Base-by-base conservation (phyloP, 139 green algal species). In the Penium margaritaceum region DNA sequence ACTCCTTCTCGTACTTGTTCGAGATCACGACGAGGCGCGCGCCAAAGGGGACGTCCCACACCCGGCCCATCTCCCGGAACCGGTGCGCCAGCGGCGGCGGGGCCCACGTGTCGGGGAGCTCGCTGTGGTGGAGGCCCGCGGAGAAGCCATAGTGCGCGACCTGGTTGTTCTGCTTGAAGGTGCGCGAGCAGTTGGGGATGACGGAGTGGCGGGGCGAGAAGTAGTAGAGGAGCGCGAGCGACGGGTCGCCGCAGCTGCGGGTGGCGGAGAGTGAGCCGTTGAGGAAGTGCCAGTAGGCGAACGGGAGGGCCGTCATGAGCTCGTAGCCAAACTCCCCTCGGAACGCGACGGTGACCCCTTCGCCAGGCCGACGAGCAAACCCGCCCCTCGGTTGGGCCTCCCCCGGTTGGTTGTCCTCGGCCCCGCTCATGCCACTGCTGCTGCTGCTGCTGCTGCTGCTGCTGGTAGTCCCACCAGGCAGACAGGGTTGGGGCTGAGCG, bases 251-350 rank as follows among this genome's bases (percentile, higher is more conserved):
- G 44, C 67, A 75, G 30, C 17, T 29, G 30, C 15, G 19, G 27
- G 67, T 75, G 33, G n/a, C 21, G 44, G 29, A 29, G 27, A 75
- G 30, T 15, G 24, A 35, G 17, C 67, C 67, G 41, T 75, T 65
- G 0, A 75, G 0, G 14, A 41, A 72, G 29, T 75, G 67, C 24
- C 35, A 75, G 57, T 75, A 75, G 29, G 47, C 67, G 12, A 21
- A 75, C 17, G 67, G 67, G 44, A 68, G 27, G 35, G 71, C 47
- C 19, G 67, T 41, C 14, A 75, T 33, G 5, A 75, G 3, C n/a
- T 75, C 67, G 47, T 68, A 75, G 2, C 67, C 67, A 21, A 75
- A 75, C 57, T 75, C 67, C 32, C 63, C 63, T 19, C 27, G 29
- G 32, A 71, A 71, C 3, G 36, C 36, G 14, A 71, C 54, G 27